Evolutionary conservation across 495 filamentous ascomycete species (phyloP).

Genomic region (Lophiostoma macrostomum): DNA sequence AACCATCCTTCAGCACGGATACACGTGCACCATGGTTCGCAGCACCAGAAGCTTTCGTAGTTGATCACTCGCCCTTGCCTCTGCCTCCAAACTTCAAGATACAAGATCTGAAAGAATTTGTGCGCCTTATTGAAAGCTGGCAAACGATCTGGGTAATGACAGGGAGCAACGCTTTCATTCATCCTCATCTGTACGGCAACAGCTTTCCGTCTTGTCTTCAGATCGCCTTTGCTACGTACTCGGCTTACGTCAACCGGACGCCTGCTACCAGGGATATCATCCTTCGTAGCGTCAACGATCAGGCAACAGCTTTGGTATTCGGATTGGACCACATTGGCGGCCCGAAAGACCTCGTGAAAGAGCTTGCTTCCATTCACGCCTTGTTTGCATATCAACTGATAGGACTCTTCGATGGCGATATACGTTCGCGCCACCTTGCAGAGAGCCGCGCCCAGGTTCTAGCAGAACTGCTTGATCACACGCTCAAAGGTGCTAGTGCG

Average conservation of each 20-base stretch:
- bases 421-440: conserved; percentile 5
- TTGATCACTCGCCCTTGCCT: not conserved
- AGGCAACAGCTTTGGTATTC: not conserved
- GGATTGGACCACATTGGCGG: not conserved
- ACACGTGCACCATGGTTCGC: not conserved
- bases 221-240: not conserved
- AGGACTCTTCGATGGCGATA: conserved; percentile 6
- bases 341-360: not conserved
- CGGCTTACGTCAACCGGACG: conserved; percentile 1
- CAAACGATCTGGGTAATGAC: not conserved
- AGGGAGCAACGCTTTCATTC: conserved; percentile 8
- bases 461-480: conserved; percentile 4
- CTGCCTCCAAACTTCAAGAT: conserved; percentile 2
- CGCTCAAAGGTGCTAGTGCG: not conserved
- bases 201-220: conserved; percentile 2
- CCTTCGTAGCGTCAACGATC: conserved; percentile 5
- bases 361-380: not conserved
- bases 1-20: not conserved
- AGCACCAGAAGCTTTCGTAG: not conserved
- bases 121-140: conserved; percentile 1
- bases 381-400: conserved; percentile 2
- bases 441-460: not conserved
- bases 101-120: conserved; percentile 4
- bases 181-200: not conserved
- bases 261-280: not conserved